A percentile compares a stretch with the other conserved stretches of the same genome.
These are phyloP conservation scores for Gossypium australe DNA, from an alignment of 345 rosid species.

Conservation along the genomic window DNA sequence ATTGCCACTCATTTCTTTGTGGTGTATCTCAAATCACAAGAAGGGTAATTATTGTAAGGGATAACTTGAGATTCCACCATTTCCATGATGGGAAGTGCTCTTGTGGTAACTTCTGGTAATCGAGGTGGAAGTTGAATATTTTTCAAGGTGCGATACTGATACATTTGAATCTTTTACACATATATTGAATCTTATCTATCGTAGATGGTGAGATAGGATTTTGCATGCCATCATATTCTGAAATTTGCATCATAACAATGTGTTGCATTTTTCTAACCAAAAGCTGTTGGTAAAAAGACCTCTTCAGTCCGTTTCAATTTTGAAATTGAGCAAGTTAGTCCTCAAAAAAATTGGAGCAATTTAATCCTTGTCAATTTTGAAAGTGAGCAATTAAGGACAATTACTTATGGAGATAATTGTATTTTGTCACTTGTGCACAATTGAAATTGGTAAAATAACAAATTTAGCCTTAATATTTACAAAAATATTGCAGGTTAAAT, in stretches of 20 bases:
- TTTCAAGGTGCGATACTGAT: neutral
- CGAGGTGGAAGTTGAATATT: slow-evolving; percentile 1
- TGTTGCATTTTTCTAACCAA: neutral
- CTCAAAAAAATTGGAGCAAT: no score
- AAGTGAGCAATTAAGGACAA: no score
- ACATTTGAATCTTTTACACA: neutral
- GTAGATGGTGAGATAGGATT: neutral
- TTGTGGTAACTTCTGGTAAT: slow-evolving; percentile 74
- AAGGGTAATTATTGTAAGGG: slow-evolving; percentile 61
- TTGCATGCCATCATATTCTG: no score
- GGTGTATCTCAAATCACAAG: slow-evolving; percentile 44
- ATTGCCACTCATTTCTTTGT: slow-evolving; percentile 64
- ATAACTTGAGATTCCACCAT: slow-evolving; percentile 74
- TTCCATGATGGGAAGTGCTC: slow-evolving; percentile 63
- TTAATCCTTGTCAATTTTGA: no score
- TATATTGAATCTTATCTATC: neutral
- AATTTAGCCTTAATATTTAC: no score
- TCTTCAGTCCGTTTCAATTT: no score
- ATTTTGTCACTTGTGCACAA: no score
- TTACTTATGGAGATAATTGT: no score
- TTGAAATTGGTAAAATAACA: no score
- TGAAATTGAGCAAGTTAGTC: no score
- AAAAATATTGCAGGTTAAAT: no score
- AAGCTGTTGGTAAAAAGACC: neutral
- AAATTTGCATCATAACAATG: neutral